Base-by-base conservation (phyloP, 1,284 basidiomycete genomes). In the Apiotrichum laibachii region DNA sequence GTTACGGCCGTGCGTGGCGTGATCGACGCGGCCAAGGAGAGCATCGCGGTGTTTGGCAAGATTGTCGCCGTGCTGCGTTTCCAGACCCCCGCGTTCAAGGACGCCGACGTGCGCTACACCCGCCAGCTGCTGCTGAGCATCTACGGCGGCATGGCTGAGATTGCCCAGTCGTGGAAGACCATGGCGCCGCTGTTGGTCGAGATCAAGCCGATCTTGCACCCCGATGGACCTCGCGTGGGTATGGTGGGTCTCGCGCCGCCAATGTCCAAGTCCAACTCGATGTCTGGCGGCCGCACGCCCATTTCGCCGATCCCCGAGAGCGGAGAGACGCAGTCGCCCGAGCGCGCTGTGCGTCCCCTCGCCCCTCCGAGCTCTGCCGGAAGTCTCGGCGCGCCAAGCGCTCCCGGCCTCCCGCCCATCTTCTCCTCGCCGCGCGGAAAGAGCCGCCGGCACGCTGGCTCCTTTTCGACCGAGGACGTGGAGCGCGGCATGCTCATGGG, bases 381-480 rank as follows among this genome's bases (percentile, higher is more conserved):
- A 8, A 37, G 35, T 37, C 8, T 9, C 31, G 47, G 33, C 16
- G n/a, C 15, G n/a, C 12, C 39, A 16, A 11, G 5, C 39, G 39
- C n/a, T n/a, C n/a, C 8, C 5, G 13, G 13, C 7, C 39, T 52
- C 53, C 56, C 60, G 13, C 53, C 56, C 0, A 34, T 54, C 12
- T 58, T 58, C 16, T 39, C 63, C 10, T 60, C 57, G 1, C 63
- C 63, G 0, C 71, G 48, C 77, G 56, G 85, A 82, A 67, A 83
- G 82, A 62, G 84, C 1, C 68, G 92, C n/a, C 82, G 92, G 22
- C 90, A 95, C 73, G 92, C 89, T 1, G 92, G 92, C 8, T 95
- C 92, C 0, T 96, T 95, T 80, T 93, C 90, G 65, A 87, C 84
- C 39, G 89, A 91, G 71, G 92, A 96, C 72, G 88, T 96, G 1